phyloP scores from a whole-genome alignment of 2,329 filamentous ascomycete genomes.

The Pseudogymnoascus sp. region DNA sequence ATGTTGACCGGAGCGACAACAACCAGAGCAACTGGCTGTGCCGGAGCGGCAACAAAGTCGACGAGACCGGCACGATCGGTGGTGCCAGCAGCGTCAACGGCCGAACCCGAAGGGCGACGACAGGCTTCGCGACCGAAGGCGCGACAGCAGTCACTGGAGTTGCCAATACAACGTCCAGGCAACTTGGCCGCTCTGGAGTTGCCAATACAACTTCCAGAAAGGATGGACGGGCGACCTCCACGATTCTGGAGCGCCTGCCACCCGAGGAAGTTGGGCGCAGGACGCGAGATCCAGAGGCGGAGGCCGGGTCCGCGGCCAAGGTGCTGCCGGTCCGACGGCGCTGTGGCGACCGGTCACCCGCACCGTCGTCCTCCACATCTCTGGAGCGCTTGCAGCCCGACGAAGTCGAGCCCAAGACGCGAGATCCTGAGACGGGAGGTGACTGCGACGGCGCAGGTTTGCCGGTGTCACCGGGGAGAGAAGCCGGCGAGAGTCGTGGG shows the following conservation, averaged over 20 bases:
- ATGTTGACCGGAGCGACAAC: not conserved
- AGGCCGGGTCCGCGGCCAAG: too few relatives aligned
- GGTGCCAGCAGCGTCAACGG: not conserved
- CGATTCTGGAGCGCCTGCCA: not conserved
- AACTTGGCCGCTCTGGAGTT: not conserved
- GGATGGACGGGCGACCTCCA: too few relatives aligned
- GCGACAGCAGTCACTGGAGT: not conserved
- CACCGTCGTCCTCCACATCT: not conserved
- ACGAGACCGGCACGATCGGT: not conserved
- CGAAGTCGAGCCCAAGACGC: not conserved
- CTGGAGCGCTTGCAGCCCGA: not conserved
- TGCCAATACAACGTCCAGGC: not conserved
- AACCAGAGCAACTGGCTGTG: not conserved
- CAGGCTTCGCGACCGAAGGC: not conserved
- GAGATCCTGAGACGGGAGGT: not conserved
- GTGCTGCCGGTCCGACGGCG: not conserved
- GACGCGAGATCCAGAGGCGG: not conserved
- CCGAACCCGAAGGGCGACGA: not conserved
- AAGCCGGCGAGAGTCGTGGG: not conserved
- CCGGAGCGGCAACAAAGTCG: not conserved
- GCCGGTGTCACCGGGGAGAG: not conserved
- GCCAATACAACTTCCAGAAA: too few relatives aligned
- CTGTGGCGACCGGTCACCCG: not conserved
- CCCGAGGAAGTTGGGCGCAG: not conserved
- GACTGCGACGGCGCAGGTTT: not conserved